Evolutionary conservation across 2,329 filamentous ascomycete species (phyloP), one percentile per base, ranked within the genome.

Genomic region (Neofusicoccum ribis): DNA sequence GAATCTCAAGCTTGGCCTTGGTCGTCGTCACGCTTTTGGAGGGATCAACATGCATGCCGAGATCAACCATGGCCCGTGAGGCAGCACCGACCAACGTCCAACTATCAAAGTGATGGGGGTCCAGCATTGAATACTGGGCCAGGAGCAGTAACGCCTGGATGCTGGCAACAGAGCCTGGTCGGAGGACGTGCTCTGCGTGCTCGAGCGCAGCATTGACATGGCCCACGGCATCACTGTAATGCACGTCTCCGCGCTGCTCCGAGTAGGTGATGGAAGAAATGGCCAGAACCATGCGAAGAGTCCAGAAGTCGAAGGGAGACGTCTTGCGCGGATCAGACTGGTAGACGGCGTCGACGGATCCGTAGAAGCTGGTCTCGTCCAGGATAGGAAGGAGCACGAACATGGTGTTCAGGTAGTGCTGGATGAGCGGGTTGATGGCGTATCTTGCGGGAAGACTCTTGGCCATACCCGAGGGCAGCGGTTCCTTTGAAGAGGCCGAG

Each of bases 31-130:
- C 85, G 67, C 90, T 88, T 65, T 86, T 84, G 0, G 91, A 89
- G 3, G 93, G 92, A 70, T 98, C 94, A 78, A 97, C 94, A 76
- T 98, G 95, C 65, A 96, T 88, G 7, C 95, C 95, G 36, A 97
- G 81, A 78, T 99, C 95, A 23, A 97, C 86, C 73, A 94, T 88
- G 5, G 93, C 91, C 65, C 94, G 88, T 46, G 91, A 91, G 6
- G 94, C 93, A 74, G 95, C 93, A 6, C 94, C 95, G 64, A 97
- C 91, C 67, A 97, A 79, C 69, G 95, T 93, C 93, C 95, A 98
- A 71, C 90, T 92, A 72, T 97, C 93, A 72, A 97, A 97, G 73
- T 96, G 92, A 47, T 89, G 87, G 2, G 94, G 93, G 71, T 98
- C 93, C 58, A 97, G 83, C 81, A 95, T 91, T 3, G 94, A 89